These are phyloP conservation scores for Dactylella cylindrospora DNA, from an alignment of 2,329 filamentous ascomycete genomes.

Conservation along the genomic window DNA sequence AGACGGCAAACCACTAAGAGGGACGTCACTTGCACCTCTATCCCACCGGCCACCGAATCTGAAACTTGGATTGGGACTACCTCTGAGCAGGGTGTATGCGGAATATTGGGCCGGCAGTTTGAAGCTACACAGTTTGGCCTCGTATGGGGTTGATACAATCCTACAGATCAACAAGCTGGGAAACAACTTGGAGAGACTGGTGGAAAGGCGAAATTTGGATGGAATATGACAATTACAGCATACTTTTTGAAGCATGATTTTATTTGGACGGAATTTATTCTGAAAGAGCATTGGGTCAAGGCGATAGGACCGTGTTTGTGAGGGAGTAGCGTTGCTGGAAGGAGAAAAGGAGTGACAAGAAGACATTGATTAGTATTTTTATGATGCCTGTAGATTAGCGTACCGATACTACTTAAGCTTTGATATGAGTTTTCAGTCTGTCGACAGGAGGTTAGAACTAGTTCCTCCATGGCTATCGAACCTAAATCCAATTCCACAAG, in stretches of 20 bases:
- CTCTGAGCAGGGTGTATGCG: constrained; percentile 89
- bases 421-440: no score
- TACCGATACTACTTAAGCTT: no score
- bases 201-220: constrained; percentile 53
- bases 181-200: constrained; percentile 93
- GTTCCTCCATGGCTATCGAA: no score
- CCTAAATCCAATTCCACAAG: no score
- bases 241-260: no score
- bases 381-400: background rate
- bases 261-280: no score
- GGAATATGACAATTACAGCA: constrained; percentile 45
- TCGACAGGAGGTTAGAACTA: no score
- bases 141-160: constrained; percentile 94
- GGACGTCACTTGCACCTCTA: constrained; percentile 73
- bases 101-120: constrained; percentile 92
- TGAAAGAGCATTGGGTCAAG: no score
- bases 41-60: constrained; percentile 82
- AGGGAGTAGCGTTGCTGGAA: no score
- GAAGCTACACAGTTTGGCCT: constrained; percentile 63
- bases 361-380: background rate
- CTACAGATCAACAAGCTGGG: constrained; percentile 93
- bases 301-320: no score
- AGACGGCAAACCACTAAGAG: constrained; percentile 45
- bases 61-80: constrained; percentile 86
- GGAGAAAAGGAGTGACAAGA: background rate